phyloP scores from a whole-genome alignment of 176 grass and related monocot species.

The Eragrostis curvula region DNA sequence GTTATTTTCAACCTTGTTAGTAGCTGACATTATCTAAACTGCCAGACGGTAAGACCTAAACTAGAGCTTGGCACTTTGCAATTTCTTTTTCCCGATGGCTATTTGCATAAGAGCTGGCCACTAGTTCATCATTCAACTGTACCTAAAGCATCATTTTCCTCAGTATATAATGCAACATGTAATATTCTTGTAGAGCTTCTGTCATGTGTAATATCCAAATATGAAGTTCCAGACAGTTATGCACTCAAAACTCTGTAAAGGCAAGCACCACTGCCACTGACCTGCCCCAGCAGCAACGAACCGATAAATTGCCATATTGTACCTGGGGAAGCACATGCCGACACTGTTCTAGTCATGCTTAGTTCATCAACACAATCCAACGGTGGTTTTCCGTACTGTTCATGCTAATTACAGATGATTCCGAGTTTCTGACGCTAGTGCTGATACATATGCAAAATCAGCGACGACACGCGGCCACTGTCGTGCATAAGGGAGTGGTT shows the following conservation, averaged over 20 bases:
- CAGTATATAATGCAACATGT: neutral
- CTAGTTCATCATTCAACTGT: neutral
- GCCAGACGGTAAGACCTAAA: neutral
- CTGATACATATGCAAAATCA: neutral
- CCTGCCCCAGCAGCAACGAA: neutral
- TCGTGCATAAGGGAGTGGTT: neutral
- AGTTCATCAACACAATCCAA: neutral
- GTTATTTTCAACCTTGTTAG: neutral
- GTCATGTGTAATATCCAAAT: neutral
- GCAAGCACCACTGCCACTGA: neutral
- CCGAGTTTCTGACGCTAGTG: neutral
- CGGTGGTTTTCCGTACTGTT: neutral
- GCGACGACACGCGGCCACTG: neutral
- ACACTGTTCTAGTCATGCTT: neutral
- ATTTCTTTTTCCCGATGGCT: neutral
- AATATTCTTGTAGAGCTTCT: neutral
- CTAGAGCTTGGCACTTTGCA: neutral
- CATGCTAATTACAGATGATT: neutral
- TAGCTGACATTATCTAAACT: neutral
- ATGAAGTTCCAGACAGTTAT: neutral
- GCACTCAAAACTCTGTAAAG: neutral
- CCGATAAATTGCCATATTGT: neutral
- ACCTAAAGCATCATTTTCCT: slow-evolving; percentile 6
- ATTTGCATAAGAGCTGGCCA: neutral
- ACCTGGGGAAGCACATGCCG: too few species aligned